These are phyloP conservation scores for Whalleya microplaca DNA, from an alignment of 2,329 filamentous ascomycete species.

Conservation along the genomic window DNA sequence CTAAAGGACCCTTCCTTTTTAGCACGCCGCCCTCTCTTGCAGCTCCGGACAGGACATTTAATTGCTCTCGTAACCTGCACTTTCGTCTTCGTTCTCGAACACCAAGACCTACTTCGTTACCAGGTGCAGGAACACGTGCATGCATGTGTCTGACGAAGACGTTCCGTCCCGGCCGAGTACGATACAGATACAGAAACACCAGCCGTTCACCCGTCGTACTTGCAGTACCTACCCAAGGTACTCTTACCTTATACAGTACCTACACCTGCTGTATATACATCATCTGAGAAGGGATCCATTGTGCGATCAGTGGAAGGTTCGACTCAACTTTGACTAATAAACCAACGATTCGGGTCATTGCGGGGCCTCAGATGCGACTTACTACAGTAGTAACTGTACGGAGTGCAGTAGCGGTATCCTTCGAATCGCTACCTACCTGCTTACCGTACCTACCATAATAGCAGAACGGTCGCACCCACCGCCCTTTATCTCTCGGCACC, in stretches of 20 bases:
- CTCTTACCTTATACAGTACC: too few species aligned
- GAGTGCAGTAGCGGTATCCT: not conserved
- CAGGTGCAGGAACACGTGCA: not conserved
- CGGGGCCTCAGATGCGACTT: not conserved
- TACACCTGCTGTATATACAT: not conserved
- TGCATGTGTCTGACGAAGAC: not conserved
- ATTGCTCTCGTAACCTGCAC: not conserved
- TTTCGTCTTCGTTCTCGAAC: not conserved
- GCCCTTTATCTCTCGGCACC: not conserved
- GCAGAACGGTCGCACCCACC: not conserved
- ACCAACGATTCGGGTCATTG: not conserved
- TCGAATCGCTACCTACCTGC: not conserved
- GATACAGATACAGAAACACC: too few species aligned
- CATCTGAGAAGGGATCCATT: not conserved
- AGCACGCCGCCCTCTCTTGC: not conserved
- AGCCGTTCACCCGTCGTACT: too few species aligned
- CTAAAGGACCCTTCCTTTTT: slow-evolving; percentile 8
- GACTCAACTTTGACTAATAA: too few species aligned
- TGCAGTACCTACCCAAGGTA: too few species aligned
- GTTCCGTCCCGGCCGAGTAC: not conserved
- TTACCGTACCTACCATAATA: too few species aligned
- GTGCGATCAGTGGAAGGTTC: not conserved
- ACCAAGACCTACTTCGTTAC: not conserved
- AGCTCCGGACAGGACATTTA: not conserved
- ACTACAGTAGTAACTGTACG: not conserved